Conservation (phyloP, 306 rosid species). For the Begonia masoniana region DNA sequence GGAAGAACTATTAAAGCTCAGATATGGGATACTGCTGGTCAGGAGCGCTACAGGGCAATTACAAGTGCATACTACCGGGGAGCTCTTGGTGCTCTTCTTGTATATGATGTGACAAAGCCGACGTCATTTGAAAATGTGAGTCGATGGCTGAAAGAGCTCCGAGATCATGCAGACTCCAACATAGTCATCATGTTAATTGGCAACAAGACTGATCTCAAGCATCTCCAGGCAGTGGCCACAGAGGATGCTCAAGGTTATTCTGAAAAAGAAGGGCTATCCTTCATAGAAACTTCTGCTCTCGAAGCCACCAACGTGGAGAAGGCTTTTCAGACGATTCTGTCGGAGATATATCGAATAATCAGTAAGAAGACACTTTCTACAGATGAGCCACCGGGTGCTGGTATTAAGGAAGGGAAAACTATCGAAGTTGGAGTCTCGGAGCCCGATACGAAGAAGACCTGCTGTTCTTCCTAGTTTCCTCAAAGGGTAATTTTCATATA, state of each 20-base stretch:
- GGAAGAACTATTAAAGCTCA: constrained; percentile 88
- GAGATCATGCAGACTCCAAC: constrained; percentile 89
- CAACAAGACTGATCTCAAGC: constrained; percentile 88
- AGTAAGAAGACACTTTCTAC: constrained; percentile 76
- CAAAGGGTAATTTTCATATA: no score
- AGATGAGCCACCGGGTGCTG: constrained; percentile 26
- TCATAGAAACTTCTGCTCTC: constrained; percentile 90
- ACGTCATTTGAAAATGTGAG: constrained; percentile 73
- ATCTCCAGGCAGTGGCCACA: constrained; percentile 72
- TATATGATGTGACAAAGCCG: constrained; percentile 74
- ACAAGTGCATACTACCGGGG: constrained; percentile 93
- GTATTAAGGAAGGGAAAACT: constrained; percentile 58
- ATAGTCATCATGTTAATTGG: constrained; percentile 85
- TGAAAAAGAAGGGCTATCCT: constrained; percentile 75
- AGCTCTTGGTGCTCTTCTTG: constrained; percentile 88
- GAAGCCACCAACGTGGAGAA: constrained; percentile 80
- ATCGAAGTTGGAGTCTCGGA: constrained; percentile 44
- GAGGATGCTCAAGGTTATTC: constrained; percentile 88
- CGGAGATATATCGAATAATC: constrained; percentile 64
- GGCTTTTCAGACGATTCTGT: constrained; percentile 80
- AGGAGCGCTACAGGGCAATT: constrained; percentile 90
- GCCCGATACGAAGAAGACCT: constrained; percentile 43
- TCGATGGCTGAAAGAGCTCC: constrained; percentile 90
- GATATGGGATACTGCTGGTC: constrained; percentile 98
- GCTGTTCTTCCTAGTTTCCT: constrained; percentile 43